Base-by-base conservation (phyloP, 228 moss, liverwort and hornwort species). In the Sphagnum magellanicum region DNA sequence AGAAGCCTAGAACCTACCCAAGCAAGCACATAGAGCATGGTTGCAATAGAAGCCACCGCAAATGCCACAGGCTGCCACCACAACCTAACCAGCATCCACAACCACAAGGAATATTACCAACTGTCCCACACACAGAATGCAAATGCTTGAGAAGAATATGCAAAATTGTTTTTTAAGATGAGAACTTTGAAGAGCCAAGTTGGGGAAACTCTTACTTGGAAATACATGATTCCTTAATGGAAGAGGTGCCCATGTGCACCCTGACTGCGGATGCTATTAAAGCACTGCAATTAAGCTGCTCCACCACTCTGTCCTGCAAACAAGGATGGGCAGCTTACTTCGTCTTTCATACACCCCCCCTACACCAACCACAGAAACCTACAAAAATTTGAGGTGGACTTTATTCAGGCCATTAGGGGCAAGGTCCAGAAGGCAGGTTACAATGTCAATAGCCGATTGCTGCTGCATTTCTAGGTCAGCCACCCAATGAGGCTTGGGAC, bases 241-340 rank as follows among this genome's bases (percentile, higher is more conserved):
- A 50, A 10, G 67, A 50, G 65, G 68, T 66, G 59, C 86, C 82
- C 52, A 74, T 73, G 69, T 62, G 60, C 67, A 86, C 65, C 66
- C 75, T 75, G 62, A 96, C 78, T 70, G 69, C 80, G 68, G 75
- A 73, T 65, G 79, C 78, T 12, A 92, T 53, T 59, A 80, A 92
- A 61, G 81, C 79, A 77, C 83, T 69, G 77, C 92, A 96, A 77
- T 96, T 96, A 46, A 96, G 83, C 77, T 91, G 85, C 81, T 80
- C 66, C 68, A 96, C 78, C 12, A 83, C 76, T 67, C 77, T 79
- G 68, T 89, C 95, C 95, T 95, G 86, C 77, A 79, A 65, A 68
- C 76, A 32, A 32, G 32, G 32, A 32, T 32, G 32, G 32, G 32
- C 32, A 32, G 32, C 32, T 32, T 32, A 32, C 32, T 32, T 32